Evolutionary conservation across 768 basidiomycete genomes (phyloP).

Genomic region (Russula foetens): DNA sequence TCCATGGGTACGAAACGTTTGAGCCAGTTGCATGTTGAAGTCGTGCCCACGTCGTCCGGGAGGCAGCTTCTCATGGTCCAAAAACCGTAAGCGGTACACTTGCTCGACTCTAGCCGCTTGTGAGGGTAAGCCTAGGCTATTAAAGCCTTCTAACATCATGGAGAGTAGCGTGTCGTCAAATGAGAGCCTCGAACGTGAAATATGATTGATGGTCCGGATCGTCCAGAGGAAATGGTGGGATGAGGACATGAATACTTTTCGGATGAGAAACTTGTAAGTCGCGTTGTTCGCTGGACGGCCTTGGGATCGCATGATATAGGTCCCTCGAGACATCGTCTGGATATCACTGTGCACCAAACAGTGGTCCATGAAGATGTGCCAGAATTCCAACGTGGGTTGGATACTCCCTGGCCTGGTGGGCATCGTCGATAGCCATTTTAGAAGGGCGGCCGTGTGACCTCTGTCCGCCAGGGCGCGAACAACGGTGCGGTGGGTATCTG

Average conservation of each 20-base stretch:
- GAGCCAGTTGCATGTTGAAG: conserved; percentile 11
- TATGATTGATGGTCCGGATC: conserved; percentile 9
- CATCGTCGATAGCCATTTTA: conserved; percentile 49
- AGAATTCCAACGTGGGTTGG: conserved; percentile 43
- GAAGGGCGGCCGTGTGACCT: conserved; percentile 36
- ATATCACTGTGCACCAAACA: conserved; percentile 22
- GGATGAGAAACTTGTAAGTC: conserved; percentile 44
- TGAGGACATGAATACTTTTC: conserved; percentile 29
- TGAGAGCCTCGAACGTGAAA: conserved; percentile 10
- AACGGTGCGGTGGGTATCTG: conserved; percentile 42
- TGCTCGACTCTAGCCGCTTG: conserved; percentile 16
- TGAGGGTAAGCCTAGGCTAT: neutral
- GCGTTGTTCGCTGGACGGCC: conserved; percentile 37
- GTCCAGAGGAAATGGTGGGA: conserved; percentile 12
- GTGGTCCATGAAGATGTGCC: conserved; percentile 44
- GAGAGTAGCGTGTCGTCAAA: conserved; percentile 16
- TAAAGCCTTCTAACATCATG: conserved; percentile 20
- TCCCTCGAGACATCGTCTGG: conserved; percentile 11
- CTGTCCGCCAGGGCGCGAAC: conserved; percentile 40
- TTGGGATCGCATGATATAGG: conserved; percentile 27
- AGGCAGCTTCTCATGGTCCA: neutral
- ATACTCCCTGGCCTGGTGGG: conserved; percentile 38
- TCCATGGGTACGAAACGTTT: conserved; percentile 1
- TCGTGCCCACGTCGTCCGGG: neutral
- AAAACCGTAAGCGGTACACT: conserved; percentile 13